Base-by-base conservation (phyloP, 2,329 filamentous ascomycete species). In the Fusarium devonianum region DNA sequence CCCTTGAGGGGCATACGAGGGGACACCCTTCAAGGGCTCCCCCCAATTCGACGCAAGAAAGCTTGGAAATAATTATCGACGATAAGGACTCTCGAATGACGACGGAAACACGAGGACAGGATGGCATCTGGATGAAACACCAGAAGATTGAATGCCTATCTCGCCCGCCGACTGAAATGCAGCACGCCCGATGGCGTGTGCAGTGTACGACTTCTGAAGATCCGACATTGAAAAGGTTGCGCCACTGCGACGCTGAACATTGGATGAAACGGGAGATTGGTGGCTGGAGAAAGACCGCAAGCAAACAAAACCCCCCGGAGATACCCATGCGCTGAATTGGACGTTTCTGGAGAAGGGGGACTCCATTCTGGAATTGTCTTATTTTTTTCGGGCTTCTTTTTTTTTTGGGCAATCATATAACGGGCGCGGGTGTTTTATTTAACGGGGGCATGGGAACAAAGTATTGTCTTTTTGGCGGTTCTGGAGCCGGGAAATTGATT, bases 301-400 rank as follows among this genome's bases (percentile, higher is more conserved):
- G 53, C 49, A 62, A 64, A 60, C 61, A 59, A 65, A 62, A 59
- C 34, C 63, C 53, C 57, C 61, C 61, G 57, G 49, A 66, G 62
- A 66, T 66, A 66, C 61, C 63, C 63, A 64, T 64, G 59, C 58
- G 56, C 49, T 61, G 50, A 47, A 48, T 55, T 61, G 53, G 59
- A 52, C 49, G 35, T 57, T 63, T 66, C 44, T 66, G 63, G 63
- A 66, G 63, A 66, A 36, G 59, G 63, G 54, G 60, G 54, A 54
- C 63, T 64, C 61, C 59, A 66, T 60, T 61, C 49, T 60, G 55
- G 52, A 48, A 50, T 52, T 64, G 46, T 46, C 52, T 41, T 61
- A 52, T 50, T 56, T 56, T 53, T 46, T 45, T 53, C 40, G 50
- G 58, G 45, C 32, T 46, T 37, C 18, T 42, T 49, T 62, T 56